Conservation (phyloP, 768 basidiomycete species). For the Gymnopilus dilepis region DNA sequence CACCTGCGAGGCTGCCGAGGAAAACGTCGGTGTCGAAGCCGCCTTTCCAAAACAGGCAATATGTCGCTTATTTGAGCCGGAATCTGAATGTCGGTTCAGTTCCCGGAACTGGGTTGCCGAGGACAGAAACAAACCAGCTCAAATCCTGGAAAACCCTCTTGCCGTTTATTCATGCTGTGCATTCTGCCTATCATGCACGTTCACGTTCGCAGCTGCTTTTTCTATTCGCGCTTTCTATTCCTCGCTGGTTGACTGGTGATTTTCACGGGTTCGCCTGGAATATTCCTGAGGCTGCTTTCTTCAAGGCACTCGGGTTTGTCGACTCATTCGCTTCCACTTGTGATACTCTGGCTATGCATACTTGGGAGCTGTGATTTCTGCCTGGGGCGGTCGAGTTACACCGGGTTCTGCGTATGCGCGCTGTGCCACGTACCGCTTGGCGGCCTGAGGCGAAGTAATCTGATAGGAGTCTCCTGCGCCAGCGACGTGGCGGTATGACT, state of each 20-base stretch:
- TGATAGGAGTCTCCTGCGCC: neutral
- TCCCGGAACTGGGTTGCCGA: neutral
- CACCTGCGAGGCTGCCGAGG: neutral
- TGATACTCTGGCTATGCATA: neutral
- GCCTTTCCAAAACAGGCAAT: slow-evolving; percentile 6
- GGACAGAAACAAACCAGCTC: slow-evolving; percentile 5
- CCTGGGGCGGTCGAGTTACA: neutral
- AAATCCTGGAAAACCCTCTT: neutral
- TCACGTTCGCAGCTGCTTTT: neutral
- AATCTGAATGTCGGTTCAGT: slow-evolving; percentile 1
- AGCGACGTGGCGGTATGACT: slow-evolving; percentile 10
- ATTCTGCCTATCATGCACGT: slow-evolving; percentile 5
- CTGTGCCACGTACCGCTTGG: slow-evolving; percentile 4
- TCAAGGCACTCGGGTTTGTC: neutral
- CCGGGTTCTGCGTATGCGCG: neutral
- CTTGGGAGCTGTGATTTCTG: neutral
- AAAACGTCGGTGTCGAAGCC: slow-evolving; percentile 14
- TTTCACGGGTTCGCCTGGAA: neutral
- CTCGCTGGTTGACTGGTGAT: neutral
- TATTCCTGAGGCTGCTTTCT: neutral
- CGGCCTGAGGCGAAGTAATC: slow-evolving; percentile 1
- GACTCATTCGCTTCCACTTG: slow-evolving; percentile 1
- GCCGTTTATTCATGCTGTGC: neutral
- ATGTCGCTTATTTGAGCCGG: slow-evolving; percentile 6
- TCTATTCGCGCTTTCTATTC: slow-evolving; percentile 1